These are phyloP conservation scores for Dispira parvispora DNA, from an alignment of 192 early-diverging fungal species.

Conservation along the genomic window DNA sequence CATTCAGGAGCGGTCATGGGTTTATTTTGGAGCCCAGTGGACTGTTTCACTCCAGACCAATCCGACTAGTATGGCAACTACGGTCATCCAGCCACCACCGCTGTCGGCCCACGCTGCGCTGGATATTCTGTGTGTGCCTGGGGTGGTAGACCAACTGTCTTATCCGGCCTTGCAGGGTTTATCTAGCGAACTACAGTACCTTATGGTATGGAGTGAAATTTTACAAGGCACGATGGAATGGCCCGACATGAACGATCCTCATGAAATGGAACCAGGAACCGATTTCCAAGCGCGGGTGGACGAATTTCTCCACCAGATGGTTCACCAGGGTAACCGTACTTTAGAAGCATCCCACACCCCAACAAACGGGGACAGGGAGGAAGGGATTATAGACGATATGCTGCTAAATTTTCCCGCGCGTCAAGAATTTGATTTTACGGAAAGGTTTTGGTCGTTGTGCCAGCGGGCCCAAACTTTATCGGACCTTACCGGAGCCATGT, in stretches of 20 bases:
- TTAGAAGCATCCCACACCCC: neutral
- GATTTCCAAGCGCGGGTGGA: neutral
- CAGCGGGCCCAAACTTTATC: neutral
- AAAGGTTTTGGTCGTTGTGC: constrained; percentile 4
- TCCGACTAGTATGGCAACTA: too few species aligned
- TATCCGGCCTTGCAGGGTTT: neutral
- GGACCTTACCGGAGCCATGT: neutral
- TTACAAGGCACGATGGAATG: neutral
- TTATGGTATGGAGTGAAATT: constrained; percentile 2
- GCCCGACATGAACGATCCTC: neutral
- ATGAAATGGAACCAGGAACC: neutral
- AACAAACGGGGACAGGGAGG: neutral
- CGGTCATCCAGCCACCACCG: neutral
- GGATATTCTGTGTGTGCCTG: neutral
- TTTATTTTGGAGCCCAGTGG: too few species aligned
- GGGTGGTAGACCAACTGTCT: neutral
- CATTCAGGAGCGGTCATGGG: too few species aligned
- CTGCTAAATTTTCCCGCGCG: neutral
- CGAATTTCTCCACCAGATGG: neutral
- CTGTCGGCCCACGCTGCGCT: neutral
- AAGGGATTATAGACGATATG: neutral
- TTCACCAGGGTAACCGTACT: too few species aligned
- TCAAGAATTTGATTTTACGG: constrained; percentile 4
- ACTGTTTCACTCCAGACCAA: too few species aligned
- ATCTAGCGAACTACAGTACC: neutral